These are phyloP conservation scores for Ascochyta fabae DNA, from an alignment of 2,329 filamentous ascomycete species.

Conservation along the genomic window DNA sequence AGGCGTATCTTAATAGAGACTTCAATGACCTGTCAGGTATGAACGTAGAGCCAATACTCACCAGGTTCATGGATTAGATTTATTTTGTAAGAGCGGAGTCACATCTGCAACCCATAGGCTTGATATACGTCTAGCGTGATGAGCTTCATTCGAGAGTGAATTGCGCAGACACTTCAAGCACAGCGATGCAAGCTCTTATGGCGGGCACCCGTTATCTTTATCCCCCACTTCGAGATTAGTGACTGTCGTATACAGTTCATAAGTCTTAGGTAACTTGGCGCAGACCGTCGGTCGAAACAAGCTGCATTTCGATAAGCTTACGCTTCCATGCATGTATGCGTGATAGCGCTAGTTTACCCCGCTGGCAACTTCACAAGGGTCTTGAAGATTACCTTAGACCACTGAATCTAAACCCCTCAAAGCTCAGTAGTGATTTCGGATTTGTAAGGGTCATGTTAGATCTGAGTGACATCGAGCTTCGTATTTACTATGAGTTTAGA, in stretches of 20 bases:
- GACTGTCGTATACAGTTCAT: conserved; percentile 41
- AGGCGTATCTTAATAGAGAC: not conserved
- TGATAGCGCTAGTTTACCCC: conserved; percentile 6
- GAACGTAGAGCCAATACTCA: not conserved
- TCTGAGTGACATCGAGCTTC: too few relatives aligned
- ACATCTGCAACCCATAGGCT: not conserved
- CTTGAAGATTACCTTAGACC: not conserved
- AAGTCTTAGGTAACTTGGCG: conserved; percentile 37
- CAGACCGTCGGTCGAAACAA: not conserved
- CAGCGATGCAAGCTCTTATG: conserved; percentile 30
- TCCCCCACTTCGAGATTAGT: conserved; percentile 31
- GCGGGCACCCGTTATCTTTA: conserved; percentile 22
- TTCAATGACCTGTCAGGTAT: not conserved
- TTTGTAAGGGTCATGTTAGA: too few relatives aligned
- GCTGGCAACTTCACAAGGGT: not conserved
- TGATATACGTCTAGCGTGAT: not conserved
- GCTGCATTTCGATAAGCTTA: conserved; percentile 3
- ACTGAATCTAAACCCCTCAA: too few relatives aligned
- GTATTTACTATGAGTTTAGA: too few relatives aligned
- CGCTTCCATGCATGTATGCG: not conserved
- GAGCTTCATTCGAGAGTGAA: not conserved
- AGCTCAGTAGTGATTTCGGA: too few relatives aligned
- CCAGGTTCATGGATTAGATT: not conserved
- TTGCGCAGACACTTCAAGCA: conserved; percentile 10
- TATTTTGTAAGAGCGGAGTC: not conserved